phyloP scores from a whole-genome alignment of 495 filamentous ascomycete genomes.

The Hypoxylon lienhwacheense region DNA sequence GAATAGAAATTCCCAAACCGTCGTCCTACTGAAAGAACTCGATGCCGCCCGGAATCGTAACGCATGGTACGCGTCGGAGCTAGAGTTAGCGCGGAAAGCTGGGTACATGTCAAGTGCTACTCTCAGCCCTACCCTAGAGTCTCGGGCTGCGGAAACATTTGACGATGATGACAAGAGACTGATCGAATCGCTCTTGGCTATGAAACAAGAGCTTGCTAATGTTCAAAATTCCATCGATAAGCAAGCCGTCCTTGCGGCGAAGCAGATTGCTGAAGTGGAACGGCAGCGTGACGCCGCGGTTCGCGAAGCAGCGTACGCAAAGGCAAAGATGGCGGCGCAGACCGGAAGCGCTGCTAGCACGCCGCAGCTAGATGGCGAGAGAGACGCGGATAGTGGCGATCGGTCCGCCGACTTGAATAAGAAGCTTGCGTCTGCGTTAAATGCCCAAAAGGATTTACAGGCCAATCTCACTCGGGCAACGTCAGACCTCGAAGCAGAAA shows the following conservation, averaged over 20 bases:
- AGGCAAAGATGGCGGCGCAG: conserved; percentile 86
- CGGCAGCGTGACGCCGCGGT: conserved; percentile 90
- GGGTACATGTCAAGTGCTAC: conserved; percentile 79
- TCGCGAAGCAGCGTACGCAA: conserved; percentile 90
- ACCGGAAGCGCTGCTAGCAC: conserved; percentile 66
- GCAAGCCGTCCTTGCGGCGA: conserved; percentile 80
- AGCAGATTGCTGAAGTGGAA: conserved; percentile 88
- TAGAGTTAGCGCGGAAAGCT: conserved; percentile 83
- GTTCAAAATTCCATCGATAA: conserved; percentile 85
- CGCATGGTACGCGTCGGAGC: conserved; percentile 95
- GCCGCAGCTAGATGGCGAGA: conserved; percentile 68
- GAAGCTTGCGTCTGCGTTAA: conserved; percentile 79
- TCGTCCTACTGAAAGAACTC: conserved; percentile 75
- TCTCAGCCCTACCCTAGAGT: conserved; percentile 73
- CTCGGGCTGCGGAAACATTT: conserved; percentile 72
- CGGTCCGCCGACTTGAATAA: conserved; percentile 75
- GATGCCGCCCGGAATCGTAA: conserved; percentile 80
- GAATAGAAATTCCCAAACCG: conserved; percentile 59
- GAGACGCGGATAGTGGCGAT: conserved; percentile 59
- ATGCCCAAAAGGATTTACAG: conserved; percentile 73
- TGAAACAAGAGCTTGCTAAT: conserved; percentile 80
- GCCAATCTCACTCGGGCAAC: conserved; percentile 66
- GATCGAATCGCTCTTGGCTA: conserved; percentile 87
- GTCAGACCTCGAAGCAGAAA: conserved; percentile 77
- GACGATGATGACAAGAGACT: conserved; percentile 88